Base-by-base conservation (phyloP, 2,329 filamentous ascomycete genomes). In the Fusarium sacchari region DNA sequence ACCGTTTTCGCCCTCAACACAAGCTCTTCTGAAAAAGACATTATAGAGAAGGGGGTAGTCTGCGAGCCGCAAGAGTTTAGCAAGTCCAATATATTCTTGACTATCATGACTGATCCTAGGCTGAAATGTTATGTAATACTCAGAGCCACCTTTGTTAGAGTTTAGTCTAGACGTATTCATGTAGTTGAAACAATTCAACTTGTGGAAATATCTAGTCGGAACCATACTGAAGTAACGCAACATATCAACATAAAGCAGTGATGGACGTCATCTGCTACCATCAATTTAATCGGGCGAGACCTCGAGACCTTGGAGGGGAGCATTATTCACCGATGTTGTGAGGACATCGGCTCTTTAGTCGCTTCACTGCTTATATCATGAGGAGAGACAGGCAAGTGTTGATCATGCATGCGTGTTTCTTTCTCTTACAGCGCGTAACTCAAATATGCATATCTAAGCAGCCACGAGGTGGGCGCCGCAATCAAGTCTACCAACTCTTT, bases 371-470 rank as follows among this genome's bases (percentile, higher is more conserved):
- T 43, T 17, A 61, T 36, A 63, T 67, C 50, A 64, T 58, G 36
- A 37, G 26, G 28, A 43, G 22, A 22, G 34, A 30, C 24, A 36
- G 14, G 36, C 59, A 60, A 42, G 8, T 32, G 26, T 62, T 65
- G 71, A 57, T 76, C 69, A 76, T 78, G 63, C 67, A 69, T 64
- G 61, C 67, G 71, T 72, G 60, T 73, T 71, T 72, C 58, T 73
- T 71, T 73, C 60, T 74, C 73, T 76, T 72, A 75, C 64, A 76
- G 67, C 63, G 68, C 69, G 58, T 67, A 49, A 68, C 72, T 78
- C 77, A 78, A 77, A 77, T 73, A 74, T 76, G 76, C 68, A 65
- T 76, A 77, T 77, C 76, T 77, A 78, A 71, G 69, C 70, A 74
- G 50, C 58, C 75, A 66, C 69, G 67, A 72, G 66, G 76, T 50